These are phyloP conservation scores for Sugiyamaella novakii DNA, from an alignment of 1,139 yeast genomes.

Conservation along the genomic window DNA sequence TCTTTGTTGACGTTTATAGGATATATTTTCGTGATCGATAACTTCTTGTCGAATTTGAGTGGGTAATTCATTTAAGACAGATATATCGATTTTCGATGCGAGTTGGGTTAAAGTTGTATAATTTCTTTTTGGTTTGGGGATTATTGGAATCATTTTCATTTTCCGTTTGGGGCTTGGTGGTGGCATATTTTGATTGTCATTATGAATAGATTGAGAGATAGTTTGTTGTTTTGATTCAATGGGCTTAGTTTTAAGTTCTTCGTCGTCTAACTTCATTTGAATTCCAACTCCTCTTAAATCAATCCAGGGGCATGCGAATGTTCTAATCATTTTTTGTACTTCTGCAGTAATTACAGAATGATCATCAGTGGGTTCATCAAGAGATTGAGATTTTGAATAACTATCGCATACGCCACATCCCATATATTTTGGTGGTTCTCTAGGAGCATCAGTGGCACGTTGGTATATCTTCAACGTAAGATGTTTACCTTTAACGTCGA, in stretches of 20 bases:
- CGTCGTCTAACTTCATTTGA: constrained; percentile 53
- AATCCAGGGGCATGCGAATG: constrained; percentile 59
- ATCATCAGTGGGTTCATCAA: constrained; percentile 70
- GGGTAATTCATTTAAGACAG: constrained; percentile 19
- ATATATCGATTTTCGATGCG: constrained; percentile 22
- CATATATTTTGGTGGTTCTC: constrained; percentile 72
- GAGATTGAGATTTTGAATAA: constrained; percentile 56
- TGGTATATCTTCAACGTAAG: constrained; percentile 65
- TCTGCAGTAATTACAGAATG: constrained; percentile 63
- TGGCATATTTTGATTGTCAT: background rate
- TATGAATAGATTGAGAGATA: constrained; percentile 1
- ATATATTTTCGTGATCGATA: constrained; percentile 17
- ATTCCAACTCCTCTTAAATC: constrained; percentile 82
- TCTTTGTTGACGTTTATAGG: background rate
- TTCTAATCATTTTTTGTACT: constrained; percentile 57
- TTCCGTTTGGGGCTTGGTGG: constrained; percentile 8
- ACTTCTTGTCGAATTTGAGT: constrained; percentile 27
- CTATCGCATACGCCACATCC: constrained; percentile 85
- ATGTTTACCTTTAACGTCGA: constrained; percentile 56
- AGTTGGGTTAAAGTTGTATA: constrained; percentile 17
- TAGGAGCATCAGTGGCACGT: constrained; percentile 66
- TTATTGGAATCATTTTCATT: constrained; percentile 13
- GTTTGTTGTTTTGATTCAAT: constrained; percentile 8
- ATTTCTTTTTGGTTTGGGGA: constrained; percentile 11
- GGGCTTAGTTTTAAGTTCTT: background rate